Conservation (phyloP, 2,329 filamentous ascomycete species). For the Sordariomycetes sp. region DNA sequence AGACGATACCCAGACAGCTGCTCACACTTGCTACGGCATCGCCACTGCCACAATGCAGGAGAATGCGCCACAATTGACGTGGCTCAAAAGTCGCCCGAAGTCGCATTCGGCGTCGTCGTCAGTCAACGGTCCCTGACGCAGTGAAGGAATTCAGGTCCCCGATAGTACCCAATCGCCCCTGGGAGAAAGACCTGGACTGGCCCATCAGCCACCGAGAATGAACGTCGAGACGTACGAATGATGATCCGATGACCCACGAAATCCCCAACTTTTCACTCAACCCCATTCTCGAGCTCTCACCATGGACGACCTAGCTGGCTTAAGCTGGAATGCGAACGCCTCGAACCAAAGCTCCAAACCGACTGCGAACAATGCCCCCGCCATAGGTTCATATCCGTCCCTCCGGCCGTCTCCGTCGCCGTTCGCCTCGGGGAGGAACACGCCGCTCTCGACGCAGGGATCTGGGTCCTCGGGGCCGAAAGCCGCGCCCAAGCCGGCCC, state of each 20-base stretch:
- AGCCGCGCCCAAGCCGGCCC: conserved; percentile 35
- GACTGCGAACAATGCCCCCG: conserved; percentile 25
- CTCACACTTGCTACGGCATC: neutral
- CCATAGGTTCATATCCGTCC: conserved; percentile 34
- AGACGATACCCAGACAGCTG: neutral
- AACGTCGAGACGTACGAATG: neutral
- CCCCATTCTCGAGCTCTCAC: conserved; percentile 9
- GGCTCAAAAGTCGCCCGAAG: neutral
- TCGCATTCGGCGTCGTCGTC: too few relatives aligned
- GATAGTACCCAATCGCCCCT: neutral
- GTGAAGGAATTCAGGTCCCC: neutral
- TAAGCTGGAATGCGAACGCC: conserved; percentile 43
- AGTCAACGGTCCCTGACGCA: neutral
- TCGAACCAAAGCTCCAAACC: conserved; percentile 25
- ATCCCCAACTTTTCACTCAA: neutral
- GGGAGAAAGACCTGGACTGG: neutral
- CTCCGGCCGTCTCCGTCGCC: conserved; percentile 47
- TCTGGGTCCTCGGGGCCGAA: conserved; percentile 32
- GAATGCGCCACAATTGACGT: neutral
- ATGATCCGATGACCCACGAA: neutral
- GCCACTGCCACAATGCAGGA: neutral
- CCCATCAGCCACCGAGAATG: neutral
- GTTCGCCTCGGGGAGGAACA: conserved; percentile 43
- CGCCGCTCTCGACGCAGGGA: conserved; percentile 40
- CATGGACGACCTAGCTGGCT: conserved; percentile 53